A percentile compares a stretch with the other conserved stretches of the same genome.
These are phyloP conservation scores for Melastoma malabathricum DNA, from an alignment of 345 rosid species.

Conservation along the genomic window DNA sequence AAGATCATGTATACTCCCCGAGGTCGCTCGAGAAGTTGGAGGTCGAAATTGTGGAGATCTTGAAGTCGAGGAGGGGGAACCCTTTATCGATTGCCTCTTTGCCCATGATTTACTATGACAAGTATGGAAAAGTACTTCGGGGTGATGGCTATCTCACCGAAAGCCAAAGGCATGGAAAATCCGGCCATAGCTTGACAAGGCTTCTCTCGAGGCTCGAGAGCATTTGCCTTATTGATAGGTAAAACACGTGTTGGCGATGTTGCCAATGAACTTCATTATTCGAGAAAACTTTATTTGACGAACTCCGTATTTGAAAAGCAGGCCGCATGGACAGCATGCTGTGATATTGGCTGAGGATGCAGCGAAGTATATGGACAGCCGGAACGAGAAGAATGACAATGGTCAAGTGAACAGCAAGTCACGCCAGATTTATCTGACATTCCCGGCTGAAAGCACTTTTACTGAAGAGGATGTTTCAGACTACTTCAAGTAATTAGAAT, in stretches of 20 bases:
- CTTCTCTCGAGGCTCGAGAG: slow-evolving; percentile 45
- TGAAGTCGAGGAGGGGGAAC: slow-evolving; percentile 39
- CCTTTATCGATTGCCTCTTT: slow-evolving; percentile 60
- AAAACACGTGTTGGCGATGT: neutral
- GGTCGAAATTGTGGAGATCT: slow-evolving; percentile 36
- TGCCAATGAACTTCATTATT: neutral
- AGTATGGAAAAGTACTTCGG: slow-evolving; percentile 46
- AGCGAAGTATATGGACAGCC: slow-evolving; percentile 24
- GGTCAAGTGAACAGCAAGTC: slow-evolving; percentile 39
- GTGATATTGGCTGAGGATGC: slow-evolving; percentile 52
- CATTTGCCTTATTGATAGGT: slow-evolving; percentile 49
- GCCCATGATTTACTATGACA: slow-evolving; percentile 53
- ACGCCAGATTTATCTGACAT: slow-evolving; percentile 50
- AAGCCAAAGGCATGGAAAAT: slow-evolving; percentile 64
- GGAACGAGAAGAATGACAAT: slow-evolving; percentile 28
- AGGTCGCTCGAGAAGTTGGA: slow-evolving; percentile 39
- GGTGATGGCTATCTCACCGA: slow-evolving; percentile 64
- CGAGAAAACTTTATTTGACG: neutral
- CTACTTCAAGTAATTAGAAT: slow-evolving; percentile 31
- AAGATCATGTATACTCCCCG: slow-evolving; percentile 24
- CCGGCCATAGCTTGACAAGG: slow-evolving; percentile 55
- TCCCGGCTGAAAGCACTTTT: slow-evolving; percentile 54
- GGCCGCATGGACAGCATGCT: slow-evolving; percentile 71
- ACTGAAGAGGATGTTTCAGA: slow-evolving; percentile 54
- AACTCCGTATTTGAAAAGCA: slow-evolving; percentile 13